phyloP scores from a whole-genome alignment of 176 grass and related monocot genomes.

The barley (Hordeum vulgare) region DNA sequence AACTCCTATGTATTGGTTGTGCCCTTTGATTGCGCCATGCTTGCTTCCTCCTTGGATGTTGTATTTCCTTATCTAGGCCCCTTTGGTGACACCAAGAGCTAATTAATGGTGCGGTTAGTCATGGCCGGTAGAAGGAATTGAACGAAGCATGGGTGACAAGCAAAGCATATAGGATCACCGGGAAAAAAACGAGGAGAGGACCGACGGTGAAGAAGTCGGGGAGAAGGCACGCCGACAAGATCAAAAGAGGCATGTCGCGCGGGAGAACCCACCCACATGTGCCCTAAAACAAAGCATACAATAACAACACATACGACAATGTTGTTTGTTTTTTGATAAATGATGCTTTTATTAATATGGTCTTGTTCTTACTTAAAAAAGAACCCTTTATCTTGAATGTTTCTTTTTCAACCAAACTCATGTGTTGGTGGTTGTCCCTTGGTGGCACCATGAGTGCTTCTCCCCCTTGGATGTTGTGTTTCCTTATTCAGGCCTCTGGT shows the following conservation, averaged over 20 bases:
- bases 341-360: not conserved
- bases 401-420: not conserved
- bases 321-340: not conserved
- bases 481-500: not conserved
- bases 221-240: not conserved
- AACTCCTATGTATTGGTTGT: not conserved
- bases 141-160: not conserved
- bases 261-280: not conserved
- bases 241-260: not conserved
- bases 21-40: too few species aligned
- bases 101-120: too few species aligned
- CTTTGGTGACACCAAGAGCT: too few species aligned
- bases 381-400: not conserved
- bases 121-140: not conserved
- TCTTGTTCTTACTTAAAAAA: not conserved
- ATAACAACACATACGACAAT: not conserved
- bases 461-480: not conserved
- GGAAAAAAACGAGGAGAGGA: not conserved
- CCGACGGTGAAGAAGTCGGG: not conserved
- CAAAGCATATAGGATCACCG: not conserved
- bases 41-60: not conserved
- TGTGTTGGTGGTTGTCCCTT: not conserved
- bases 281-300: not conserved
- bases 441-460: not conserved
- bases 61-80: not conserved